A percentile compares a stretch with the other conserved stretches of the same genome.
Evolutionary conservation across 208 protist species (phyloP).

Genomic region (Kentomonas sorsogonicus): DNA sequence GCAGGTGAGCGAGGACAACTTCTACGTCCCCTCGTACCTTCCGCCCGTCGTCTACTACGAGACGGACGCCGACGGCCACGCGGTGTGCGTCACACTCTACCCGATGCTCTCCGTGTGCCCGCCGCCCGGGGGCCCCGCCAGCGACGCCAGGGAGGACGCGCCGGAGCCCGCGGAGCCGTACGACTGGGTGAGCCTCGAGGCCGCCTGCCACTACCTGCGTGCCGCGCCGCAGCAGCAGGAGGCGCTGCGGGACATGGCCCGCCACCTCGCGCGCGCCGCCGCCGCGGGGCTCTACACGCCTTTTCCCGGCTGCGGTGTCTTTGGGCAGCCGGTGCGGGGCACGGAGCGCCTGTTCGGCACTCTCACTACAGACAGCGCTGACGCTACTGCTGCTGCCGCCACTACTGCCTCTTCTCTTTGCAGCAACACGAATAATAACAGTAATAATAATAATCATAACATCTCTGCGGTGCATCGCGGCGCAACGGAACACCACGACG

Average conservation of each 20-base stretch:
- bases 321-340: conserved; percentile 63
- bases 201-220: conserved; percentile 29
- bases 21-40: conserved; percentile 64
- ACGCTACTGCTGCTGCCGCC: no score
- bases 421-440: no score
- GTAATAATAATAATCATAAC: no score
- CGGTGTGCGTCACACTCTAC: conserved; percentile 55
- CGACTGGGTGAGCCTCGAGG: conserved; percentile 65
- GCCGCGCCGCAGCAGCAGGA: conserved; percentile 37
- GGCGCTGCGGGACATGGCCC: conserved; percentile 37
- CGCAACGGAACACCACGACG: no score
- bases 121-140: conserved; percentile 42
- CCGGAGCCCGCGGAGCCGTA: conserved; percentile 61
- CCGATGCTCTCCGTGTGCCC: conserved; percentile 48
- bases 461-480: no score
- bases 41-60: conserved; percentile 59
- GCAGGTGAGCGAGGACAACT: conserved; percentile 82
- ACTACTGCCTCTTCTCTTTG: no score
- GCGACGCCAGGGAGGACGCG: conserved; percentile 52
- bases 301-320: conserved; percentile 54
- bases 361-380: no score
- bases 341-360: no score
- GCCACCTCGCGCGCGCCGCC: conserved; percentile 30
- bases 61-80: neutral
- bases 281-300: conserved; percentile 52